These are phyloP conservation scores for Chytriomyces sp. DNA, from an alignment of 192 early-diverging fungal genomes.

Conservation along the genomic window DNA sequence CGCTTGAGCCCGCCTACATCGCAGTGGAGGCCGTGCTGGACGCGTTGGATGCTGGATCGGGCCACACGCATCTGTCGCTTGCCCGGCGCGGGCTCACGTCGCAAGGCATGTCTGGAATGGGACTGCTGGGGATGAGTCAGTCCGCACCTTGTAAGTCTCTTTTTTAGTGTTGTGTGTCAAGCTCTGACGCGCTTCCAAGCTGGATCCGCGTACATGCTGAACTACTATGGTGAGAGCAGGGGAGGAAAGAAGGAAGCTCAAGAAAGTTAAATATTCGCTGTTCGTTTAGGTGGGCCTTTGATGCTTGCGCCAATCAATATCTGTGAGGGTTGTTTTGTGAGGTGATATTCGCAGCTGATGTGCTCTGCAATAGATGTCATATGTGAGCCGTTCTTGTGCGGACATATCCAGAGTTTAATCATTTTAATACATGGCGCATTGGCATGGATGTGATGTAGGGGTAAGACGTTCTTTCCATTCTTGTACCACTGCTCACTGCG, in stretches of 20 bases:
- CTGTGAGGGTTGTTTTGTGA: slow-evolving; percentile 17
- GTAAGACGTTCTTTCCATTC: background rate
- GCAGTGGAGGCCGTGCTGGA: too few species aligned
- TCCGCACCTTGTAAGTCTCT: too few species aligned
- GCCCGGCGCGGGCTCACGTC: too few species aligned
- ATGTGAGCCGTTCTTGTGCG: background rate
- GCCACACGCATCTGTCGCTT: too few species aligned
- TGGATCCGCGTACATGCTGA: slow-evolving; percentile 26
- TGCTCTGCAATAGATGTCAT: slow-evolving; percentile 11
- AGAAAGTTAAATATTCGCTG: background rate
- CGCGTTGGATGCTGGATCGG: too few species aligned
- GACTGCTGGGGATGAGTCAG: too few species aligned
- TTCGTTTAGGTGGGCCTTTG: slow-evolving; percentile 7
- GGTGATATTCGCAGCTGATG: background rate
- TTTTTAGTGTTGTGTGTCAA: too few species aligned
- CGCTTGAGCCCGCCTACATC: too few species aligned
- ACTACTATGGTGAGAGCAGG: too few species aligned
- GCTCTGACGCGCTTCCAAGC: too few species aligned
- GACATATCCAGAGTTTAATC: background rate
- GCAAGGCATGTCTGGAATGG: too few species aligned
- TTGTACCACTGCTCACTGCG: background rate
- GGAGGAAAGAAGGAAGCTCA: too few species aligned
- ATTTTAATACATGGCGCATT: background rate
- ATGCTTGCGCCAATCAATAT: slow-evolving; percentile 4
- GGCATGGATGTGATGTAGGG: background rate